Conservation (phyloP, 1,139 yeast species). For the Saccharomyces hybrid region DNA sequence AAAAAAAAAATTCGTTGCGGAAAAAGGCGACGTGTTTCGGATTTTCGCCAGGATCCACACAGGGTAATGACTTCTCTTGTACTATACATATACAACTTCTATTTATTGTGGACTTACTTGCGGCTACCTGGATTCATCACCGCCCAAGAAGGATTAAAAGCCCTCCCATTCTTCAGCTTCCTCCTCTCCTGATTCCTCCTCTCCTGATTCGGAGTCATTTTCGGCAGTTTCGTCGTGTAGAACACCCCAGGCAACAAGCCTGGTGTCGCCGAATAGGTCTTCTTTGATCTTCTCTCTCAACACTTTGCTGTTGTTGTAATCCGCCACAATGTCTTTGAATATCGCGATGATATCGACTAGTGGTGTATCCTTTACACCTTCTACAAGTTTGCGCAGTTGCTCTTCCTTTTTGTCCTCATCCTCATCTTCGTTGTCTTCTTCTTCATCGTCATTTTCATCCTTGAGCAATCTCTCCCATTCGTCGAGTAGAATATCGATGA, state of each 20-base stretch:
- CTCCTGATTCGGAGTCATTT: too few species aligned
- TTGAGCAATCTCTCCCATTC: conserved; percentile 68
- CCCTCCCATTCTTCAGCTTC: conserved; percentile 48
- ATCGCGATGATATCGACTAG: conserved; percentile 49
- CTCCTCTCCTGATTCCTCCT: conserved; percentile 18
- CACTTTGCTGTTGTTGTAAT: conserved; percentile 48
- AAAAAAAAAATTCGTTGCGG: not conserved
- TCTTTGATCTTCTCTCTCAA: conserved; percentile 57
- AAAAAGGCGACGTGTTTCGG: not conserved
- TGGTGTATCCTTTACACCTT: conserved; percentile 44
- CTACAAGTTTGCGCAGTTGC: conserved; percentile 14
- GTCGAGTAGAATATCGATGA: conserved; percentile 76
- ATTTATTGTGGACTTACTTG: not conserved
- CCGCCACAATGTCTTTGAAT: conserved; percentile 44
- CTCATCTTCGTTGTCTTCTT: conserved; percentile 37
- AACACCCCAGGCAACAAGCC: conserved; percentile 63
- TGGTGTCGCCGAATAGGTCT: conserved; percentile 58
- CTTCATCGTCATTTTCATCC: conserved; percentile 31
- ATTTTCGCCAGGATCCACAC: not conserved
- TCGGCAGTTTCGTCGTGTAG: conserved; percentile 20
- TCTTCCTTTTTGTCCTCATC: conserved; percentile 29
- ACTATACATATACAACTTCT: not conserved
- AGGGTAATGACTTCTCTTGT: not conserved
- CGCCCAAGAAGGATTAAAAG: conserved; percentile 28
- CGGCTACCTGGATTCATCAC: not conserved